Evolutionary conservation across 352 stramenopile species (phyloP), one percentile per base, ranked within the genome.

Genomic region (Globisporangium lucens): DNA sequence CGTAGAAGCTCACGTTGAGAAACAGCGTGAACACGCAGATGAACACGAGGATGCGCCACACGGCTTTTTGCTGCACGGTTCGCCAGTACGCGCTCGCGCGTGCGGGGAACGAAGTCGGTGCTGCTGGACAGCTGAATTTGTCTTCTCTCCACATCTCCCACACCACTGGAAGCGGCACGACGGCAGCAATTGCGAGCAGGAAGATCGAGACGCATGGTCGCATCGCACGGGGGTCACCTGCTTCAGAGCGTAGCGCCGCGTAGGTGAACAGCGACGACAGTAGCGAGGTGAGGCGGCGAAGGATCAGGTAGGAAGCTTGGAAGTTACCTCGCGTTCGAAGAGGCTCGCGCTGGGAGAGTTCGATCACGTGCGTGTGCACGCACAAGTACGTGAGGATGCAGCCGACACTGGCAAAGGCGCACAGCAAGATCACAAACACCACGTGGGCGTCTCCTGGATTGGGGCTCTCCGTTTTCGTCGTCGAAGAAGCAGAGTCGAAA

Each of bases 41-140:
- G 65, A 87, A 87, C 2, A 56, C 53, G 35, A 87, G 13, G 5
- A 80, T 70, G 5, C 68, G 75, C 77, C 79, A 85, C 61, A 84
- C 70, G 0, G 77, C 79, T 52, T 83, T 85, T 59, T 85, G 77
- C 56, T 85, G 77, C 65, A 85, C 73, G 61, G 82, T 75, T 53
- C 73, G 75, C 79, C 75, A 84, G 72, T 61, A 61, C 17, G 30
- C 30, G 68, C 67, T 8, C 67, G 69, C 2, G 61, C 43, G 41
- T 8, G 43, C 46, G 46, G 27, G 74, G 5, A 76, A 69, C 55
- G 74, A 79, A 47, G 82, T 43, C 0, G 73, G 64, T 1, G 67
- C 78, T 9, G 27, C 6, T 36, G 15, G 6, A 35, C 20, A 6
- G 27, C 49, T 57, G 3, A 12, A 20, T 3, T 36, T 15, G 33